phyloP scores from a whole-genome alignment of 164 flowering plant species.

The Pachysandra terminalis region DNA sequence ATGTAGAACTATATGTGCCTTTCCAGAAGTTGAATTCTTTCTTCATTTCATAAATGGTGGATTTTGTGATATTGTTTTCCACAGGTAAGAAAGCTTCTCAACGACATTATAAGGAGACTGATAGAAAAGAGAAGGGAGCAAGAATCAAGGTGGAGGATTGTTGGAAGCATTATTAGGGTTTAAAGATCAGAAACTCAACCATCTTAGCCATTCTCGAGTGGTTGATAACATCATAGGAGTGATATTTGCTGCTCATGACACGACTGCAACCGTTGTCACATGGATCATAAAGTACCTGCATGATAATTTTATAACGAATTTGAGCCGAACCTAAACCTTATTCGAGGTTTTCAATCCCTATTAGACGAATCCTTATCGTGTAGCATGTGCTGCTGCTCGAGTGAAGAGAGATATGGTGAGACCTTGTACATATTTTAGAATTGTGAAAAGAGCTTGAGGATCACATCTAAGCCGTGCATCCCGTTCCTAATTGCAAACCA shows the following conservation, averaged over 20 bases:
- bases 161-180: constrained; percentile 39
- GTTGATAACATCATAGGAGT: no score
- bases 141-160: constrained; percentile 37
- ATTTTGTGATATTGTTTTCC: neutral
- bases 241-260: constrained; percentile 95
- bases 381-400: no score
- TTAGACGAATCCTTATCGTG: no score
- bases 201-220: constrained; percentile 59
- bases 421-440: no score
- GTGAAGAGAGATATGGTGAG: no score
- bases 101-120: no score
- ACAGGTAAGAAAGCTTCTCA: constrained; percentile 67
- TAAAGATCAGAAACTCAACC: constrained; percentile 20
- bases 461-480: no score
- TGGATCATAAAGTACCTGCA: constrained; percentile 77
- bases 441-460: no score
- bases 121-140: constrained; percentile 49
- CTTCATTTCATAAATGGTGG: neutral
- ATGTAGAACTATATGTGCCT: neutral
- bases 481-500: no score
- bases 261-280: constrained; percentile 82
- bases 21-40: neutral
- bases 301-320: no score
- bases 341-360: neutral
- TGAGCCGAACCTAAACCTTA: constrained; percentile 22